Evolutionary conservation across 495 filamentous ascomycete genomes (phyloP).

Genomic region (Sporormia fimetaria): DNA sequence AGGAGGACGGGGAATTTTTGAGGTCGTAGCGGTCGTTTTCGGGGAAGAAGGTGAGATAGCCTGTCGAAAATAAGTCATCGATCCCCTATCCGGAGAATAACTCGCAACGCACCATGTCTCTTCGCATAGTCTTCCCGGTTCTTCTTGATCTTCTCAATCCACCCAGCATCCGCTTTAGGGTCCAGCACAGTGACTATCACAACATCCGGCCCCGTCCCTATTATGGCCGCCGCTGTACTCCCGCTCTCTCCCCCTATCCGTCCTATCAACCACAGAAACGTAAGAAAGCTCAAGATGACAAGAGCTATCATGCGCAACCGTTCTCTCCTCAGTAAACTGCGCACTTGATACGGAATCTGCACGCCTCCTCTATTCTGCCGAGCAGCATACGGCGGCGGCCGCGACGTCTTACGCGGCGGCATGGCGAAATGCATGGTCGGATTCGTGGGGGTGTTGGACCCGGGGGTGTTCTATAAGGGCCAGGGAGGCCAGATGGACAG

Average conservation of each 20-base stretch:
- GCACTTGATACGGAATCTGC: conserved; percentile 9
- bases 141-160: conserved; percentile 58
- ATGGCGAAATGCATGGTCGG: conserved; percentile 77
- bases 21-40: conserved; percentile 67
- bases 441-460: background rate
- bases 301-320: conserved; percentile 54
- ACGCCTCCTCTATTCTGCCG: conserved; percentile 39
- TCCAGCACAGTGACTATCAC: conserved; percentile 87
- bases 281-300: conserved; percentile 43
- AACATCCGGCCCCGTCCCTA: conserved; percentile 58
- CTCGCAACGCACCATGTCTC: conserved; percentile 62
- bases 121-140: conserved; percentile 80
- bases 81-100: conserved; percentile 7
- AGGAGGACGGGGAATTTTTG: conserved; percentile 51
- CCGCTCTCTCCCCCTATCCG: conserved; percentile 14
- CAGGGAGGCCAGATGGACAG: conserved; percentile 16
- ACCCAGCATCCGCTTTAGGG: conserved; percentile 45
- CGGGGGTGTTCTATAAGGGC: conserved; percentile 5
- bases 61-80: conserved; percentile 35
- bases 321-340: conserved; percentile 46
- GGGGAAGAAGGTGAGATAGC: conserved; percentile 78
- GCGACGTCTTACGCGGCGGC: conserved; percentile 69
- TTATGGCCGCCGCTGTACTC: conserved; percentile 21
- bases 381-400: conserved; percentile 47
- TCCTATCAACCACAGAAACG: conserved; percentile 49